Conservation (phyloP, 2,329 filamentous ascomycete species). For the Fusarium setosum region DNA sequence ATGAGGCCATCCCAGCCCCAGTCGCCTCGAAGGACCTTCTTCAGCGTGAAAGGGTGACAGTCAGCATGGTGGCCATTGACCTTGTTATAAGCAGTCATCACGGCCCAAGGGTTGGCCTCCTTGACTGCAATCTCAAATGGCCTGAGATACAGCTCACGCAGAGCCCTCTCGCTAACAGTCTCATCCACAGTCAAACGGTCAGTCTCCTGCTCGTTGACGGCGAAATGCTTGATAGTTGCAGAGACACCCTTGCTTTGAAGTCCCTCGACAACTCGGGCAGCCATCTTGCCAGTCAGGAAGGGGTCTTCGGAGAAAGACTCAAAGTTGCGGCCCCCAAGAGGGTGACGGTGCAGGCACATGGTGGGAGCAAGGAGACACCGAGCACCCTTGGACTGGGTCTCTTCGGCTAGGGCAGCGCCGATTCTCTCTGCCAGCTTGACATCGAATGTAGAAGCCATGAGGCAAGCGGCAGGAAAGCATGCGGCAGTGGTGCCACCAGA, state of each 20-base stretch:
- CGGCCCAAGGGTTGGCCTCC: conserved; percentile 53
- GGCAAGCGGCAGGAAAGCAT: conserved; percentile 45
- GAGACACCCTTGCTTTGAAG: conserved; percentile 54
- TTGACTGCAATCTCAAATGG: conserved; percentile 55
- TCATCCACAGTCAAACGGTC: conserved; percentile 44
- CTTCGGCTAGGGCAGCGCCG: conserved; percentile 70
- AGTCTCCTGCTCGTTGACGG: conserved; percentile 54
- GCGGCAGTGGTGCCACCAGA: conserved; percentile 38
- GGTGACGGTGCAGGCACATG: conserved; percentile 44
- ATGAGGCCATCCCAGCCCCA: conserved; percentile 55
- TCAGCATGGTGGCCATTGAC: conserved; percentile 55
- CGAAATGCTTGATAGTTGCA: conserved; percentile 58
- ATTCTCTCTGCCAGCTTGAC: conserved; percentile 65
- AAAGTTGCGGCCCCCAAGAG: conserved; percentile 43
- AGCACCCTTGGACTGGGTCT: conserved; percentile 68
- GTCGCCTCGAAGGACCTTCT: conserved; percentile 54
- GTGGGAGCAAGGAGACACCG: conserved; percentile 67
- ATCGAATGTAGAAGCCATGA: conserved; percentile 73
- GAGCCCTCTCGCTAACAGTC: conserved; percentile 38
- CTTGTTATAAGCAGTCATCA: conserved; percentile 49
- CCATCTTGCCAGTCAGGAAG: conserved; percentile 42
- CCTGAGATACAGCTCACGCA: conserved; percentile 47
- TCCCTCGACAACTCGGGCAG: conserved; percentile 48
- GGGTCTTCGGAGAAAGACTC: conserved; percentile 44
- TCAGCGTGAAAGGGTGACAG: conserved; percentile 40